Evolutionary conservation across 352 stramenopile genomes (phyloP).

Genomic region (Phytophthora idaei): DNA sequence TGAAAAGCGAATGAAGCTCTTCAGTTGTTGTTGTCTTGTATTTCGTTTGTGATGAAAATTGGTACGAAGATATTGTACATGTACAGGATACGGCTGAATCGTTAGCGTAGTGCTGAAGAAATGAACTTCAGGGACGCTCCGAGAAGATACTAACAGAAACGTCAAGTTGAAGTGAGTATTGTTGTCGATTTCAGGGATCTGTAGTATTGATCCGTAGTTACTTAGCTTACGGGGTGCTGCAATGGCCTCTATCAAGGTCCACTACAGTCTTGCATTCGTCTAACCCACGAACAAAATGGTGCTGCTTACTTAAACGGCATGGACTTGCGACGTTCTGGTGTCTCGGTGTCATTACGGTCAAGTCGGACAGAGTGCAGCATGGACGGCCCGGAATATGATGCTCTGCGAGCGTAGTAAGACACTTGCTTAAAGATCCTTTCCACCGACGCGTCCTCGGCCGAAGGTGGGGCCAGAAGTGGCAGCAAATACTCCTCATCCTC

Average conservation of each 20-base stretch:
- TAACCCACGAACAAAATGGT: constrained; percentile 15
- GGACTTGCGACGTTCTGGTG: constrained; percentile 43
- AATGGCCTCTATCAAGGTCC: constrained; percentile 6
- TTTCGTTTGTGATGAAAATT: not conserved
- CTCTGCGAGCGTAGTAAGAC: constrained; percentile 54
- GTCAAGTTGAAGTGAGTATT: no score
- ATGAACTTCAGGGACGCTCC: no score
- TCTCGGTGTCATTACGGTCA: constrained; percentile 23
- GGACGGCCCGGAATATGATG: constrained; percentile 35
- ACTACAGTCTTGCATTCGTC: constrained; percentile 10
- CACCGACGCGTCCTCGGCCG: constrained; percentile 48
- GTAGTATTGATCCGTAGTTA: constrained; percentile 29
- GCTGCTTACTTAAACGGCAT: constrained; percentile 40
- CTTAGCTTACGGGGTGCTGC: constrained; percentile 19
- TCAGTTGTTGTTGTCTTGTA: not conserved
- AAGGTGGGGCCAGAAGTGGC: constrained; percentile 51
- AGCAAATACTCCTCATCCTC: constrained; percentile 67
- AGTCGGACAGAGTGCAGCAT: constrained; percentile 21
- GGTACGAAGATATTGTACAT: no score
- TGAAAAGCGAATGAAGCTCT: constrained; percentile 27
- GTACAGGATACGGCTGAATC: no score
- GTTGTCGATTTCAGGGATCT: not conserved
- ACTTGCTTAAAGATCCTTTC: constrained; percentile 60
- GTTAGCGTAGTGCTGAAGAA: no score
- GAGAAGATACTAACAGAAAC: no score